Evolutionary conservation across 768 basidiomycete species (phyloP).

Genomic region (Phanerochaete sordida): DNA sequence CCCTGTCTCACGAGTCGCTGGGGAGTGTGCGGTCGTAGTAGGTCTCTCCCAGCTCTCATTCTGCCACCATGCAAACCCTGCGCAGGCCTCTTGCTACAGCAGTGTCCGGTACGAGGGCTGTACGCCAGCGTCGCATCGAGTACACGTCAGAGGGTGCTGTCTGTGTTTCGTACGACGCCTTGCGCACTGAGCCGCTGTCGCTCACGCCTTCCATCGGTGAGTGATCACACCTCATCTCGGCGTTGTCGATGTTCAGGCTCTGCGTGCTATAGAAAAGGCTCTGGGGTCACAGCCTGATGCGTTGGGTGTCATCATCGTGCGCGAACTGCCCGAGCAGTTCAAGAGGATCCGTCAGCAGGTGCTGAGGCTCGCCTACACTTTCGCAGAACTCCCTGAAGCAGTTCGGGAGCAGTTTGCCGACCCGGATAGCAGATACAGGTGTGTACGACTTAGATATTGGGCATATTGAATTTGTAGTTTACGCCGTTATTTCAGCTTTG

Average conservation of each 20-base stretch:
- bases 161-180: constrained; percentile 56
- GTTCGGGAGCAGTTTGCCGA: constrained; percentile 77
- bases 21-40: too few species aligned
- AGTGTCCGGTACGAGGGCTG: neutral
- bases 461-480: neutral
- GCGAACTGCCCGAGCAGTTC: constrained; percentile 75
- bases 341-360: constrained; percentile 60
- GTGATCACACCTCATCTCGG: too few species aligned
- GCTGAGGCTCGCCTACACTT: constrained; percentile 70
- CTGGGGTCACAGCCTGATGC: constrained; percentile 78
- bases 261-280: constrained; percentile 75
- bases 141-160: constrained; percentile 50
- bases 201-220: constrained; percentile 63
- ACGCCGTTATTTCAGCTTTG: constrained; percentile 56
- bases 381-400: constrained; percentile 66
- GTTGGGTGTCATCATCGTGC: constrained; percentile 78
- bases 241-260: too few species aligned
- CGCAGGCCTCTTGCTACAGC: constrained; percentile 17
- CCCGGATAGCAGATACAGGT: constrained; percentile 73
- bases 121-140: constrained; percentile 18
- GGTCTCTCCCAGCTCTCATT: too few species aligned
- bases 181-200: constrained; percentile 50
- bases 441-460: constrained; percentile 12
- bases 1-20: too few species aligned
- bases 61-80: neutral